phyloP scores from a whole-genome alignment of 2,329 filamentous ascomycete genomes.

The Sporothrix luriei region DNA sequence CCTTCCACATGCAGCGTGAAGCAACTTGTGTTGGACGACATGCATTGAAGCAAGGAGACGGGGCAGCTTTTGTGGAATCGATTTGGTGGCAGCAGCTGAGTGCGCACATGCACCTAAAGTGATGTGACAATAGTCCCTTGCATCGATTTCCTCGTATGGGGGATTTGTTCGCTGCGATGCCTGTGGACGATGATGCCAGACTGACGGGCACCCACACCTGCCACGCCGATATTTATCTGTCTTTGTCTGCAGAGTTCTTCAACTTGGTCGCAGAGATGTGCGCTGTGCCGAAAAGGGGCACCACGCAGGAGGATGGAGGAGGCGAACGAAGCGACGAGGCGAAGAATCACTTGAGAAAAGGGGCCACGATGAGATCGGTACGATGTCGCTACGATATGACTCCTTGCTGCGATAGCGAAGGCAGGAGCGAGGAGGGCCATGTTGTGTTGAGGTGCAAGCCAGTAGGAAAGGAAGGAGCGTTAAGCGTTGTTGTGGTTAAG shows the following conservation, averaged over 20 bases:
- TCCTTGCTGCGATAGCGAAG: not conserved
- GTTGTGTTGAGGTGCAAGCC: not conserved
- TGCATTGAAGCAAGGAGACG: not conserved
- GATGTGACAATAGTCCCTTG: not conserved
- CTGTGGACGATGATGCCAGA: slow-evolving; percentile 10
- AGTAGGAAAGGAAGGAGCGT: not conserved
- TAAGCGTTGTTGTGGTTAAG: not conserved
- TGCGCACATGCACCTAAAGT: too few species aligned
- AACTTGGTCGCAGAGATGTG: slow-evolving; percentile 11
- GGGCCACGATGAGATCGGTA: not conserved
- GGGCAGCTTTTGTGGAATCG: not conserved
- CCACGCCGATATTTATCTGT: not conserved
- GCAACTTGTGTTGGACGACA: not conserved
- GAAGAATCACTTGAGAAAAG: not conserved
- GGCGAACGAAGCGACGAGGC: not conserved
- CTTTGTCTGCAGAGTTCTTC: not conserved
- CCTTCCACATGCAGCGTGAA: not conserved
- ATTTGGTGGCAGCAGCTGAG: not conserved
- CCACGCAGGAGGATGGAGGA: not conserved
- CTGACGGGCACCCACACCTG: not conserved
- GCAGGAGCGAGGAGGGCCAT: not conserved
- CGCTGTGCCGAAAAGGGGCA: slow-evolving; percentile 11
- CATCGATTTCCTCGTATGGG: not conserved
- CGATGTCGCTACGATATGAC: not conserved
- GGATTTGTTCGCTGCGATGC: not conserved